Conservation (phyloP, 2,329 filamentous ascomycete genomes). For the Penicillium sp. region DNA sequence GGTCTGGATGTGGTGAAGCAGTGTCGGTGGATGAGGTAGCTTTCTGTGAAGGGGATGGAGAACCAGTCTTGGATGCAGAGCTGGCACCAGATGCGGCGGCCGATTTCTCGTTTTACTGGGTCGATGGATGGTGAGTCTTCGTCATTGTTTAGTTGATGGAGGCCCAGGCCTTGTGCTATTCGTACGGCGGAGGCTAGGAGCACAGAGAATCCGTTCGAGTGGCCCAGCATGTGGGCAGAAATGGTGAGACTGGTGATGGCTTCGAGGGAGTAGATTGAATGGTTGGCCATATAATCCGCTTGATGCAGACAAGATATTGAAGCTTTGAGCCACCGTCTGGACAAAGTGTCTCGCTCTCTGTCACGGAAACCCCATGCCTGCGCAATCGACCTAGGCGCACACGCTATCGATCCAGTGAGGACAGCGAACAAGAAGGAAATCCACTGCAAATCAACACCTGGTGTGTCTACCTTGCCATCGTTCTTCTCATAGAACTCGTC, state of each 20-base stretch:
- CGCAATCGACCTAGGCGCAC: slow-evolving; percentile 38
- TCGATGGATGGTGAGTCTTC: slow-evolving; percentile 23
- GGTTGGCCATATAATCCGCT: slow-evolving; percentile 49
- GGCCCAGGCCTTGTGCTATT: slow-evolving; percentile 51
- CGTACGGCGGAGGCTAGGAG: slow-evolving; percentile 48
- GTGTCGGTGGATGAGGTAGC: slow-evolving; percentile 39
- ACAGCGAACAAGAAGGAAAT: slow-evolving; percentile 49
- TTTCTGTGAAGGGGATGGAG: slow-evolving; percentile 43
- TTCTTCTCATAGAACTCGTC: slow-evolving; percentile 38
- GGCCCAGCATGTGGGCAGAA: slow-evolving; percentile 52
- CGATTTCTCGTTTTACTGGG: slow-evolving; percentile 35
- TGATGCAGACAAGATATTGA: slow-evolving; percentile 49
- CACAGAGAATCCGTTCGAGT: slow-evolving; percentile 51
- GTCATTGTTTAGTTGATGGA: slow-evolving; percentile 42
- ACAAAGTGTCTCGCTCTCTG: slow-evolving; percentile 44
- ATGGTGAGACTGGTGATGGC: slow-evolving; percentile 53
- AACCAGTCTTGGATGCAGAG: slow-evolving; percentile 49
- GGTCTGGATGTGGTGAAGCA: slow-evolving; percentile 40
- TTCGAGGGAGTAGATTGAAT: slow-evolving; percentile 48
- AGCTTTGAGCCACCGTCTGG: slow-evolving; percentile 51
- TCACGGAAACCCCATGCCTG: slow-evolving; percentile 49
- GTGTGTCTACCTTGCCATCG: slow-evolving; percentile 34
- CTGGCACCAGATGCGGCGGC: slow-evolving; percentile 43
- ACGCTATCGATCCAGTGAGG: slow-evolving; percentile 47
- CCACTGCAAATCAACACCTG: slow-evolving; percentile 48